Conservation (phyloP, 495 filamentous ascomycete species). For the Clavariopsis aquatica region DNA sequence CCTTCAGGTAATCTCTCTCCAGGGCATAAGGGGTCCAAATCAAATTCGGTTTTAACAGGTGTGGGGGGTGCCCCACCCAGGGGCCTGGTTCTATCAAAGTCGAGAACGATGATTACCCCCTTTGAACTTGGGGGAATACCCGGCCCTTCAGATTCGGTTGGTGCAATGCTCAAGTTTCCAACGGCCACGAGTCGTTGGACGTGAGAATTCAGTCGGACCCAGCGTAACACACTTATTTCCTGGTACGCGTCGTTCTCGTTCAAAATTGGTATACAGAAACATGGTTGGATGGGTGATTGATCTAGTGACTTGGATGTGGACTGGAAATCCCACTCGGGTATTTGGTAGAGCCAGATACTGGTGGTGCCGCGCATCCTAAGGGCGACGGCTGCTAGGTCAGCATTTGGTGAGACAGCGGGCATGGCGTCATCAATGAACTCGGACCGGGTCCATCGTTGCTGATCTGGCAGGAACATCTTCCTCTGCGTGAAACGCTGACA, state of each 20-base stretch:
- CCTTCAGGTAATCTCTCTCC: conserved; percentile 36
- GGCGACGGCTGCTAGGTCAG: conserved; percentile 35
- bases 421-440: conserved; percentile 37
- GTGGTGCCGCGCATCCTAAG: conserved; percentile 32
- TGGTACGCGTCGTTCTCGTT: conserved; percentile 29
- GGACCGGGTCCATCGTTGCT: conserved; percentile 34
- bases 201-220: conserved; percentile 20
- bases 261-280: conserved; percentile 33
- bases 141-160: conserved; percentile 10
- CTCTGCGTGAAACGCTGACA: conserved; percentile 26
- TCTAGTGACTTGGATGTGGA: neutral
- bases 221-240: conserved; percentile 33
- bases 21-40: conserved; percentile 31
- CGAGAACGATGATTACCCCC: conserved; percentile 35
- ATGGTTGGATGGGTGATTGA: conserved; percentile 32
- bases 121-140: conserved; percentile 24
- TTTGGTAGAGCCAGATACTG: conserved; percentile 34
- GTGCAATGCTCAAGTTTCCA: conserved; percentile 26
- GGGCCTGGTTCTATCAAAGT: conserved; percentile 31
- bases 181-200: conserved; percentile 33
- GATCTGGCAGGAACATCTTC: conserved; percentile 36
- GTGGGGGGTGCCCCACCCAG: neutral
- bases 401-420: conserved; percentile 32
- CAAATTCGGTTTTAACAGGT: conserved; percentile 31
- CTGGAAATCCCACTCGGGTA: conserved; percentile 27